These are phyloP conservation scores for Tieghemostelium lacteum DNA, from an alignment of 78 protist species.

Conservation along the genomic window DNA sequence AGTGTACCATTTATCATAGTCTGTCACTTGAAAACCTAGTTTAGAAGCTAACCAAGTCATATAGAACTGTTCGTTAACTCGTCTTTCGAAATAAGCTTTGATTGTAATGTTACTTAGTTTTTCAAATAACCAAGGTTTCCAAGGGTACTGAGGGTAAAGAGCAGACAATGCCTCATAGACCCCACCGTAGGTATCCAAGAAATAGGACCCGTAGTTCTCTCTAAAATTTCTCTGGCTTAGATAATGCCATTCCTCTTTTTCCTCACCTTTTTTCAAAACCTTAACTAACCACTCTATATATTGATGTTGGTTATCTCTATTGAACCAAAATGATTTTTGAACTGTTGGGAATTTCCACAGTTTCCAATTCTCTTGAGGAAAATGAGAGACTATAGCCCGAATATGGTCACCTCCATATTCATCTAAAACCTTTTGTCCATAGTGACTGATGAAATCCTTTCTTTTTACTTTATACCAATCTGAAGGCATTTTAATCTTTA, in stretches of 20 bases:
- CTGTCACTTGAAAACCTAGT: background rate
- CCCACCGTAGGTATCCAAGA: background rate
- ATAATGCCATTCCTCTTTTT: constrained; percentile 8
- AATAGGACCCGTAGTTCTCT: constrained; percentile 5
- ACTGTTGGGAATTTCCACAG: constrained; percentile 46
- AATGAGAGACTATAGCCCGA: background rate
- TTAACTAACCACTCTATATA: constrained; percentile 32
- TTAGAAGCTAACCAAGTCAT: background rate
- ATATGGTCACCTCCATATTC: constrained; percentile 31
- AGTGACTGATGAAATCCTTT: background rate
- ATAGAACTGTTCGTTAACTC: background rate
- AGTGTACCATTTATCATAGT: constrained; percentile 8
- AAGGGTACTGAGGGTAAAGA: background rate
- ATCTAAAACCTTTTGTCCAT: background rate
- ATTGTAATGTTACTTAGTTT: background rate
- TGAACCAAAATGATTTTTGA: background rate
- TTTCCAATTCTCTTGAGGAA: background rate
- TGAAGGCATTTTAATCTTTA: background rate
- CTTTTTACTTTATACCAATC: constrained; percentile 44
- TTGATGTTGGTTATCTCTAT: background rate
- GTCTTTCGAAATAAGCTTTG: background rate
- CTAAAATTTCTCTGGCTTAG: background rate
- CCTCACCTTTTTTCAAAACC: background rate
- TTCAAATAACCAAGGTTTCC: constrained; percentile 72
- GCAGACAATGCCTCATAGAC: background rate